phyloP scores from a whole-genome alignment of 768 basidiomycete species.

The Leccinum subtestaceum region DNA sequence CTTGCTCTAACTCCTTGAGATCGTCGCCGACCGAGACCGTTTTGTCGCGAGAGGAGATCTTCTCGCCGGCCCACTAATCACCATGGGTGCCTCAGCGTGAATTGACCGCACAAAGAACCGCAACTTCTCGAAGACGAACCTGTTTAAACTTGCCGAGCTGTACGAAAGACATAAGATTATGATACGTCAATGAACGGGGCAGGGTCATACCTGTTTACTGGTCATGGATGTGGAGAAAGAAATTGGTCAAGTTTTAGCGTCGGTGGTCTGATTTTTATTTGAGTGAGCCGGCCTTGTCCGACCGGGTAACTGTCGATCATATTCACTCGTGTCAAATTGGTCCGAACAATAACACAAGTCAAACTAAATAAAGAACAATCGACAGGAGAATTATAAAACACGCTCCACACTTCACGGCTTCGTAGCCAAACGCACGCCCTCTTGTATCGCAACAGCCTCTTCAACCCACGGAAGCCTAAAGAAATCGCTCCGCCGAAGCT shows the following conservation, averaged over 20 bases:
- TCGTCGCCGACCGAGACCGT: conserved; percentile 67
- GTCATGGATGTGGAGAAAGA: conserved; percentile 45
- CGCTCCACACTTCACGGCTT: conserved; percentile 31
- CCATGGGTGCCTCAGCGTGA: conserved; percentile 20
- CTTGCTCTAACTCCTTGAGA: conserved; percentile 76
- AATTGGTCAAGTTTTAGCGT: neutral
- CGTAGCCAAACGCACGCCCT: conserved; percentile 69
- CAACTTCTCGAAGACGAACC: conserved; percentile 39
- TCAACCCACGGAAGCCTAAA: conserved; percentile 93
- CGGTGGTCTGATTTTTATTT: conserved; percentile 19
- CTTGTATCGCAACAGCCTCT: conserved; percentile 81
- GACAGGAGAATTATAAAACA: conserved; percentile 1
- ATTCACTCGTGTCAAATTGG: neutral
- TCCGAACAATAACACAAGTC: neutral
- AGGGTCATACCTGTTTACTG: conserved; percentile 54
- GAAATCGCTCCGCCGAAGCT: conserved; percentile 84
- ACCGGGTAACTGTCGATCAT: conserved; percentile 9
- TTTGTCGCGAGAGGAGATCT: conserved; percentile 82
- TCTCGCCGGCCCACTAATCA: conserved; percentile 82
- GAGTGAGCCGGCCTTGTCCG: conserved; percentile 15
- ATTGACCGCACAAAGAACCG: conserved; percentile 1
- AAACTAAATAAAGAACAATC: neutral
- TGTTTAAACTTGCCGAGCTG: conserved; percentile 79
- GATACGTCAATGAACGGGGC: neutral
- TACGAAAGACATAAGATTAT: conserved; percentile 4